Evolutionary conservation across 495 filamentous ascomycete species (phyloP).

Genomic region (Astrothelium macrocarpum): DNA sequence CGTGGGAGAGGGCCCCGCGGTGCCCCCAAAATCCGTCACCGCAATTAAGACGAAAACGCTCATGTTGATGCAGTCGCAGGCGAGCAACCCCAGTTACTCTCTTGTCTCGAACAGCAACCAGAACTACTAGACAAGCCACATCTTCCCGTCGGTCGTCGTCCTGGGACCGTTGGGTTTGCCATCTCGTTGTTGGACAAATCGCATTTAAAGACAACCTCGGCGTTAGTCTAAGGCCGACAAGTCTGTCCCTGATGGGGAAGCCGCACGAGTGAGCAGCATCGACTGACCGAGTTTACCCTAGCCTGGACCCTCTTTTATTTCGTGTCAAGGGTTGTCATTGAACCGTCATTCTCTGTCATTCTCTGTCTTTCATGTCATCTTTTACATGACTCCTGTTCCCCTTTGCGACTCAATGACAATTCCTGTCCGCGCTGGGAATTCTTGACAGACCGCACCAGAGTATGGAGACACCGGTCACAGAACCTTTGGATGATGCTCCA

Average conservation of each 20-base stretch:
- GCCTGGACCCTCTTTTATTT: not conserved
- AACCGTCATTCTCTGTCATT: not conserved
- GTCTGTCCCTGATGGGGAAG: not conserved
- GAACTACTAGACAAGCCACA: not conserved
- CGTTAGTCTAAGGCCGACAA: constrained; percentile 1
- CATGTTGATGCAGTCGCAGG: not conserved
- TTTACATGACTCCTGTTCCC: not conserved
- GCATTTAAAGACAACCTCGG: not conserved
- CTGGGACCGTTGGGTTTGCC: not conserved
- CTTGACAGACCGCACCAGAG: not conserved
- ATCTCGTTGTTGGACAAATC: not conserved
- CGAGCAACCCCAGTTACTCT: not conserved
- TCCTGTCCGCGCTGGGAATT: not conserved
- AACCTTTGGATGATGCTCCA: not conserved
- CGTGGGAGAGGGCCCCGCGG: not conserved
- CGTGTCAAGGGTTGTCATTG: not conserved
- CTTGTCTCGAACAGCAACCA: not conserved
- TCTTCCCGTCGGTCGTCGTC: not conserved
- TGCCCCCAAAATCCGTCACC: too few relatives aligned
- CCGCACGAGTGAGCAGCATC: not conserved
- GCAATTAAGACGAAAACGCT: not conserved
- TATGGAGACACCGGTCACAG: not conserved
- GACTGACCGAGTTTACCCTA: not conserved
- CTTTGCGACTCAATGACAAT: not conserved
- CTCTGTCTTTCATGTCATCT: not conserved